Conservation (phyloP, 345 rosid genomes). For the Aegle marmelos region DNA sequence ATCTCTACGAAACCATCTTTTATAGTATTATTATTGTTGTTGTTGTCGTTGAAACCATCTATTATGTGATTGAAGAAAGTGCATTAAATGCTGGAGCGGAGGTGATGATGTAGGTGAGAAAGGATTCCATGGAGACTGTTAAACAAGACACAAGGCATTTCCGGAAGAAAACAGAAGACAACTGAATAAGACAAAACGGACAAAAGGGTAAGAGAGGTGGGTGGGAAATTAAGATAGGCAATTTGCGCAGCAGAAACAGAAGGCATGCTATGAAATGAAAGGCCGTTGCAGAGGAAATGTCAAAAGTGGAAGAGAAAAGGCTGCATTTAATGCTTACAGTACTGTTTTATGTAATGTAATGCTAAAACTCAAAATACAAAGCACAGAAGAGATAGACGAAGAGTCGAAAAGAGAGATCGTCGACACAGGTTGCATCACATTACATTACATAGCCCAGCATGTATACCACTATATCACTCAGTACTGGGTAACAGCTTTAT, state of each 20-base stretch:
- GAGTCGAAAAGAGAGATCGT: too few relatives aligned
- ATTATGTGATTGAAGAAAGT: background rate
- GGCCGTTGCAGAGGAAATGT: constrained; percentile 43
- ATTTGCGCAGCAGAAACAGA: background rate
- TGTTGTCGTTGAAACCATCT: too few relatives aligned
- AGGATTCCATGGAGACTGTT: constrained; percentile 1
- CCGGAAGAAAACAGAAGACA: constrained; percentile 25
- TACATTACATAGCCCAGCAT: background rate
- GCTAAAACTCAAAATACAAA: constrained; percentile 28
- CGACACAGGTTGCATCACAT: background rate
- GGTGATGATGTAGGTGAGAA: background rate
- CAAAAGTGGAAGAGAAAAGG: constrained; percentile 17
- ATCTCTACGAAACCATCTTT: too few relatives aligned
- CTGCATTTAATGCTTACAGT: constrained; percentile 25
- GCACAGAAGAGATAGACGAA: constrained; percentile 3
- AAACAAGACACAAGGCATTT: constrained; percentile 14
- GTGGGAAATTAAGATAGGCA: constrained; percentile 13
- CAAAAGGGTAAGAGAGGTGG: constrained; percentile 21
- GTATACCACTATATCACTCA: background rate
- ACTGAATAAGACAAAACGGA: constrained; percentile 30
- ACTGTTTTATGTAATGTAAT: background rate
- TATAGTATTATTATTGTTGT: too few relatives aligned
- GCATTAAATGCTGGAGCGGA: constrained; percentile 13
- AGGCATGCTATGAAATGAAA: constrained; percentile 34
- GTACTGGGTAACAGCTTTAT: background rate